Percentiles rank a stretch among this genome's conserved stretches.
Evolutionary conservation across 139 green algal species (phyloP).

Genomic region (Chlamydomonas sphaeroides): DNA sequence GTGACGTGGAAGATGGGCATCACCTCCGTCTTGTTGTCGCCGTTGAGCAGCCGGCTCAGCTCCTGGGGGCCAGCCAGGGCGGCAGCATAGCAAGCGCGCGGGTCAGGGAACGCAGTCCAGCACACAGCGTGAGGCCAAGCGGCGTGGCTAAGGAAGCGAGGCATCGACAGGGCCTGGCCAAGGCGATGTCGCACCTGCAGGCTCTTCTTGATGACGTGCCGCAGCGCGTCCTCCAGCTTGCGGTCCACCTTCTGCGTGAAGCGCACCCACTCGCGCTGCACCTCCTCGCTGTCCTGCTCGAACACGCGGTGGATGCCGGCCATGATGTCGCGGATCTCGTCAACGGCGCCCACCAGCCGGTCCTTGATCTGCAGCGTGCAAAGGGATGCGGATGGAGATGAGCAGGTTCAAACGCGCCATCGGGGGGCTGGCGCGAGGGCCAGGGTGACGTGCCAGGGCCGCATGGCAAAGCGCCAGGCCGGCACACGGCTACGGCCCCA

Average conservation of each 20-base stretch:
- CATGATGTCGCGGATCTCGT: conserved; percentile 71
- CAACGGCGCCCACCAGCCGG: conserved; percentile 52
- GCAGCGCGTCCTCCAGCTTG: conserved; percentile 85
- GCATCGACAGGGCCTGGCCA: too few relatives aligned
- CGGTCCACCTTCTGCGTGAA: conserved; percentile 86
- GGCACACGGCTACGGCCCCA: too few relatives aligned
- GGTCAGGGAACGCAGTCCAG: too few relatives aligned
- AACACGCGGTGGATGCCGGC: conserved; percentile 76
- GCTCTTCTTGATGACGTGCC: conserved; percentile 75
- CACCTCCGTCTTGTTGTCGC: conserved; percentile 84
- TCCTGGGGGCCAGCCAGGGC: conserved; percentile 66
- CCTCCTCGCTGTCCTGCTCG: conserved; percentile 82
- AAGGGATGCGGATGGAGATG: too few relatives aligned
- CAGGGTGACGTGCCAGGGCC: too few relatives aligned
- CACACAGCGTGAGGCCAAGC: too few relatives aligned
- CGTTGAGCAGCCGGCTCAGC: conserved; percentile 83
- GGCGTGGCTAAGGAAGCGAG: too few relatives aligned
- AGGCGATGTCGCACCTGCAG: conserved; percentile 71
- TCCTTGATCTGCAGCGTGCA: conserved; percentile 59
- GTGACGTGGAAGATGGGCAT: conserved; percentile 83
- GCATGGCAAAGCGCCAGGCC: too few relatives aligned
- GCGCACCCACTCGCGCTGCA: conserved; percentile 86
- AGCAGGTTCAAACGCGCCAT: too few relatives aligned
- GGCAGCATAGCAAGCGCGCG: too few relatives aligned
- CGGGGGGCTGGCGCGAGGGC: too few relatives aligned